Base-by-base conservation (phyloP, 2,329 filamentous ascomycete species). In the Phaeomoniella chlamydospora region DNA sequence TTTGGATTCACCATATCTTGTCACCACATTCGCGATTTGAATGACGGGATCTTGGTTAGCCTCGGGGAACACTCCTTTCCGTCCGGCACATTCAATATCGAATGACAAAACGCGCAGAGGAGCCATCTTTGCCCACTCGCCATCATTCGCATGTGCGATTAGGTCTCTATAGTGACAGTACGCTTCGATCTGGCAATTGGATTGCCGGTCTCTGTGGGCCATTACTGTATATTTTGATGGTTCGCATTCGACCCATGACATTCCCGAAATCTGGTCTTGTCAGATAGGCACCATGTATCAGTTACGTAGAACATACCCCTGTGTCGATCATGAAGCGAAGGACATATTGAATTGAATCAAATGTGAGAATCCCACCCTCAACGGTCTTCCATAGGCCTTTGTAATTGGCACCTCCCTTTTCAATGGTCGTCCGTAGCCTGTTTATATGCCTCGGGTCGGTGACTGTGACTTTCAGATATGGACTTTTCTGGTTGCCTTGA, bases 261-360 rank as follows among this genome's bases (percentile, higher is more conserved):
- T 98, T 43, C 90, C 90, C 38, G 81, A 72, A 31, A 98, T 80
- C 72, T 84, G 39, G 17, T 18, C 13, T 18, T 5, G 15, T 15
- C 31, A 18, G 29, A 45, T 31, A 44, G 42, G 15, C 36, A 31
- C 15, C 6, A 5, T 26, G 22, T 40, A 16, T 16, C 15, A 11
- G n/a, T 11, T 15, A 22, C 2, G 18, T 3, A 16, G 36, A 15
- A 31, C 34, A 18, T 64, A 83, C 78, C 56, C 87, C 80, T 46
- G 82, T 92, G 57, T 98, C 90, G 34, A 98, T 88, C 90, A 98
- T 98, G 60, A 98, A 96, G 35, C 90, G 74, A 45, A 96, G 61
- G 16, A 96, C 75, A 52, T 94, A 98, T 65, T 93, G 84, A 39
- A 98, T 87, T 46, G 80, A 94, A 64, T 98, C 90, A 49, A 88